phyloP scores from a whole-genome alignment of 1,284 basidiomycete genomes.

The Cryptococcus wingfieldii region DNA sequence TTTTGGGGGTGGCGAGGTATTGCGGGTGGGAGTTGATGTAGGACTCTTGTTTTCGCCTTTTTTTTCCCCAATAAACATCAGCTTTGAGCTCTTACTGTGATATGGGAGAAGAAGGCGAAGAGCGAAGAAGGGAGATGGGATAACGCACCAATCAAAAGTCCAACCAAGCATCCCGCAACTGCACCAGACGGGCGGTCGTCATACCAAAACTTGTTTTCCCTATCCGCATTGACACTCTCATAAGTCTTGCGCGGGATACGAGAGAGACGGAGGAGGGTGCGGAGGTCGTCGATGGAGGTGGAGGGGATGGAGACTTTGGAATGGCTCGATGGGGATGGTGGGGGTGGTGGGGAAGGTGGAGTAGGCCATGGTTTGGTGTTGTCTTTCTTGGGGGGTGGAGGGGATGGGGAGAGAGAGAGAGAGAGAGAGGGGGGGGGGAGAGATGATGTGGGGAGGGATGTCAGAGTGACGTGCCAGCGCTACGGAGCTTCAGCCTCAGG shows the following conservation, averaged over 20 bases:
- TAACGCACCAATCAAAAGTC: conserved; percentile 24
- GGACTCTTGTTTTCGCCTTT: conserved; percentile 26
- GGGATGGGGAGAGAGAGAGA: too few species aligned
- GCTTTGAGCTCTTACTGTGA: neutral
- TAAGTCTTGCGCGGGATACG: conserved; percentile 28
- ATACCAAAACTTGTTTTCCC: conserved; percentile 17
- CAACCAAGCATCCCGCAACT: conserved; percentile 20
- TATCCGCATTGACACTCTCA: conserved; percentile 26
- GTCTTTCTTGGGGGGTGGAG: too few species aligned
- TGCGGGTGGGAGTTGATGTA: conserved; percentile 28
- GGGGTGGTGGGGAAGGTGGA: conserved; percentile 21
- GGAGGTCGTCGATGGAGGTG: conserved; percentile 31
- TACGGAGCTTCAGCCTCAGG: too few species aligned
- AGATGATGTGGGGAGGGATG: too few species aligned
- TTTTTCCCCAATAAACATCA: neutral
- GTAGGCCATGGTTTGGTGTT: too few species aligned
- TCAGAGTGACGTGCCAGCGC: too few species aligned
- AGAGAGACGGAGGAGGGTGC: conserved; percentile 21
- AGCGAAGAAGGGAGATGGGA: too few species aligned
- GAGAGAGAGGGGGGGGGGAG: too few species aligned
- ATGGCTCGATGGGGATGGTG: conserved; percentile 28
- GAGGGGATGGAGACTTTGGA: conserved; percentile 27
- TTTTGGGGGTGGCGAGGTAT: conserved; percentile 26
- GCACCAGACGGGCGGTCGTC: conserved; percentile 16
- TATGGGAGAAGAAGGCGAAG: too few species aligned